phyloP scores from a whole-genome alignment of 2,329 filamentous ascomycete genomes.

The Trichoderma pleuroti region DNA sequence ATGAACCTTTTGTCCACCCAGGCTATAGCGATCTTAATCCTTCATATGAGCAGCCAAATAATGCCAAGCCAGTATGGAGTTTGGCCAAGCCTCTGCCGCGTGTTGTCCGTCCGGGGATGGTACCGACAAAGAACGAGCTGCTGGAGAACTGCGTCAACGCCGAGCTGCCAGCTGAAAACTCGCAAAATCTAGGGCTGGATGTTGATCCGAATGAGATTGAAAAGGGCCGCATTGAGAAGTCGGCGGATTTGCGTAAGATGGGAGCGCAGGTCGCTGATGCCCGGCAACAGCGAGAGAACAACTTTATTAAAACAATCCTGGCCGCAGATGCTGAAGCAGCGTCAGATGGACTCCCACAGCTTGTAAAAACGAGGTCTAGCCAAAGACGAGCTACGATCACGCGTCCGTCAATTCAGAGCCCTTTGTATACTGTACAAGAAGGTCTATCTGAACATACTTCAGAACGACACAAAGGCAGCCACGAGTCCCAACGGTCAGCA shows the following conservation, averaged over 20 bases:
- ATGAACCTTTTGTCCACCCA: not conserved
- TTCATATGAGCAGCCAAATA: not conserved
- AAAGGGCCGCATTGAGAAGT: conserved; percentile 6
- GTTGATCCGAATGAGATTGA: conserved; percentile 7
- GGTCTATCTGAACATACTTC: not conserved
- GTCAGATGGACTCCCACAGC: not conserved
- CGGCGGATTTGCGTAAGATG: not conserved
- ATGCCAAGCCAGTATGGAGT: conserved; percentile 8
- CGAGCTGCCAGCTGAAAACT: conserved; percentile 3
- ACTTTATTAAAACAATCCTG: not conserved
- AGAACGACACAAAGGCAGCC: not conserved
- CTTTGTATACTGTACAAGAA: not conserved
- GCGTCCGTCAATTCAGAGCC: not conserved
- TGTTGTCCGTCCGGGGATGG: conserved; percentile 7
- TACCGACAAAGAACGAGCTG: conserved; percentile 4
- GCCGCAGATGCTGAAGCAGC: not conserved
- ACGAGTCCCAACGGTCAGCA: not conserved
- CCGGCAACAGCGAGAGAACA: not conserved
- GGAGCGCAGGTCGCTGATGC: conserved; percentile 5
- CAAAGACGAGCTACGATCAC: not conserved
- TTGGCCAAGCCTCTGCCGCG: conserved; percentile 3
- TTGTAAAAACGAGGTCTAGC: not conserved
- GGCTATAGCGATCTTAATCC: not conserved
- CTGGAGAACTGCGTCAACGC: not conserved
- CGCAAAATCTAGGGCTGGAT: conserved; percentile 2